Evolutionary conservation across 768 basidiomycete species (phyloP), one percentile per base, ranked within the genome.

Genomic region (Hygrocybe coccinea): DNA sequence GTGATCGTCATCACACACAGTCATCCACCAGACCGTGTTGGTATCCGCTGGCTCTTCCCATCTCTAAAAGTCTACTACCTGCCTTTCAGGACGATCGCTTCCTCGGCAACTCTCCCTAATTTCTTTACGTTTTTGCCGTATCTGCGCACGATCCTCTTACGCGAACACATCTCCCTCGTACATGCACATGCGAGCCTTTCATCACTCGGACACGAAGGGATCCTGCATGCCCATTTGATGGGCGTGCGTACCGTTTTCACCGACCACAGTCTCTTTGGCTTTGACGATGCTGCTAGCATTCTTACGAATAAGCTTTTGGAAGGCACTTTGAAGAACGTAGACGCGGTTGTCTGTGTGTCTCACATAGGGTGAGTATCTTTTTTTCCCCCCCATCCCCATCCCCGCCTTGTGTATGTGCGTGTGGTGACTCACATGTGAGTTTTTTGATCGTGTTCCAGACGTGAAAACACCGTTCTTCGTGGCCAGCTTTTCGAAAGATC

Each of bases 271-370:
- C 71, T 99, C 24, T 98, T 98, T 62, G 95, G 94, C 1, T 94
- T 99, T 65, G 95, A 91, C 33, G 95, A 97, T 65, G 95, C 97
- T 14, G 95, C 94, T 1, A 94, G 95, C 61, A 95, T 99, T 38
- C 75, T 97, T 60, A 97, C 97, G 5, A 99, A 99, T 75, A 99
- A 99, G 69, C 80, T 99, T 34, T 75, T 98, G 38, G 88, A 83
- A 10, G 93, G 83, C 3, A 86, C 89, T 2, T 74, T 99, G 64
- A 82, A 85, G 57, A 94, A 95, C 66, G 91, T 95, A 0, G 95
- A 98, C 62, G 92, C 87, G 0, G 91, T 90, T 1, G 94, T 98
- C 22, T 97, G 94, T 62, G 97, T 98, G 47, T 95, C 93, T 7
- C 89, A 98, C 71, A 97, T 95, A 0, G 93, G 95, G 95, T 92